These are phyloP conservation scores for Fomitopsis pinicola DNA, from an alignment of 1,284 basidiomycete species.

Conservation along the genomic window DNA sequence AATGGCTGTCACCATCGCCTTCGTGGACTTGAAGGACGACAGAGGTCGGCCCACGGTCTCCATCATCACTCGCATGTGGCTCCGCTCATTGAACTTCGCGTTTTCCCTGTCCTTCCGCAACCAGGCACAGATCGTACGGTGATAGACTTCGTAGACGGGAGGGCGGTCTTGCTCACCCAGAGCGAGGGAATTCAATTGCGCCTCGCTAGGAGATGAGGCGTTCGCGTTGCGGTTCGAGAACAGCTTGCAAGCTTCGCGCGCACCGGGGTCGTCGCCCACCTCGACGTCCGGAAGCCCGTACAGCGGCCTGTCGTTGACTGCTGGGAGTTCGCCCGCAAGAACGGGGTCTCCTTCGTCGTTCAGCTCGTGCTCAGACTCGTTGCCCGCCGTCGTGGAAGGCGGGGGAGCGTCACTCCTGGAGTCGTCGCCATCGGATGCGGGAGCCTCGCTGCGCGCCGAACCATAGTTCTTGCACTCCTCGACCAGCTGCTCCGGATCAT, in stretches of 20 bases:
- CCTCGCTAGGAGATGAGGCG: neutral
- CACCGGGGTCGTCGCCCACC: neutral
- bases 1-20: neutral
- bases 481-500: neutral
- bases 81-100: neutral
- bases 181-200: neutral
- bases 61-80: neutral
- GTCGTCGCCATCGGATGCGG: too few relatives aligned
- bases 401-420: too few relatives aligned
- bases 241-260: neutral
- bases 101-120: neutral
- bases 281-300: neutral
- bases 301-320: neutral
- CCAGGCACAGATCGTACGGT: neutral
- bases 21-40: neutral
- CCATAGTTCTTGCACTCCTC: neutral
- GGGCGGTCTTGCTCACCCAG: neutral
- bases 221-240: neutral
- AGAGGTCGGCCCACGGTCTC: neutral
- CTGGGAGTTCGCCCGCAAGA: neutral
- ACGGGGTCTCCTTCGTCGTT: neutral
- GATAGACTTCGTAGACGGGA: neutral
- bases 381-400: too few relatives aligned
- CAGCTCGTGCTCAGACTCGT: neutral
- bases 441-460: neutral